phyloP scores from a whole-genome alignment of 2,329 filamentous ascomycete genomes.

The Dactylellina sp. region DNA sequence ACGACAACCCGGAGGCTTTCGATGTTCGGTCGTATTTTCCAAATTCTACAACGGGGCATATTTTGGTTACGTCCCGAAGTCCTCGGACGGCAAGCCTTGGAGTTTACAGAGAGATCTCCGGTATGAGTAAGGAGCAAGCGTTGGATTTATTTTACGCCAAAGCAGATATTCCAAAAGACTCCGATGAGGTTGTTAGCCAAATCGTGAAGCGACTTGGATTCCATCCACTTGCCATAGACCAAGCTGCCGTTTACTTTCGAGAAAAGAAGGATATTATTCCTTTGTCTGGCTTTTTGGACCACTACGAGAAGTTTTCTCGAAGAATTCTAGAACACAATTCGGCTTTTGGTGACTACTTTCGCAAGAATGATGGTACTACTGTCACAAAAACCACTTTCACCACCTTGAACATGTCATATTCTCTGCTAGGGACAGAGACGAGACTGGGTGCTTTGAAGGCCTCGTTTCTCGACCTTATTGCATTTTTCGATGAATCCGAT shows the following conservation, averaged over 20 bases:
- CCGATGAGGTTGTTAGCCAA: neutral
- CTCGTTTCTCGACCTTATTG: neutral
- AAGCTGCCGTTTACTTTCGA: slow-evolving; percentile 5
- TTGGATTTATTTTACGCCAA: neutral
- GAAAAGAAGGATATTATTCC: neutral
- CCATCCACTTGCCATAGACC: slow-evolving; percentile 4
- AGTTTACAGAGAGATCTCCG: neutral
- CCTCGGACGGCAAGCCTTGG: neutral
- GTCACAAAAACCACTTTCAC: neutral
- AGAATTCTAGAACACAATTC: neutral
- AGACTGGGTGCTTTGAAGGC: neutral
- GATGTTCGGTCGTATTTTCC: slow-evolving; percentile 12
- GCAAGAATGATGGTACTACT: neutral
- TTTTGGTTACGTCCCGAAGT: slow-evolving; percentile 5
- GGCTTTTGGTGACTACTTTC: neutral
- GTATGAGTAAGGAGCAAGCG: neutral
- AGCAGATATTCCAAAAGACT: neutral
- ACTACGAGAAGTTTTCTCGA: neutral
- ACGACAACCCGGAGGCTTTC: slow-evolving; percentile 1
- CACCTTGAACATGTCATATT: slow-evolving; percentile 14
- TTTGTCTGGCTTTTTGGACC: neutral
- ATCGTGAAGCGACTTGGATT: slow-evolving; percentile 4
- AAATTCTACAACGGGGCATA: neutral
- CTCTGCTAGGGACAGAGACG: neutral
- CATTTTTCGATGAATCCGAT: slow-evolving; percentile 5